Evolutionary conservation across 2,329 filamentous ascomycete species (phyloP).

Genomic region (Scedosporium aurantiacum): DNA sequence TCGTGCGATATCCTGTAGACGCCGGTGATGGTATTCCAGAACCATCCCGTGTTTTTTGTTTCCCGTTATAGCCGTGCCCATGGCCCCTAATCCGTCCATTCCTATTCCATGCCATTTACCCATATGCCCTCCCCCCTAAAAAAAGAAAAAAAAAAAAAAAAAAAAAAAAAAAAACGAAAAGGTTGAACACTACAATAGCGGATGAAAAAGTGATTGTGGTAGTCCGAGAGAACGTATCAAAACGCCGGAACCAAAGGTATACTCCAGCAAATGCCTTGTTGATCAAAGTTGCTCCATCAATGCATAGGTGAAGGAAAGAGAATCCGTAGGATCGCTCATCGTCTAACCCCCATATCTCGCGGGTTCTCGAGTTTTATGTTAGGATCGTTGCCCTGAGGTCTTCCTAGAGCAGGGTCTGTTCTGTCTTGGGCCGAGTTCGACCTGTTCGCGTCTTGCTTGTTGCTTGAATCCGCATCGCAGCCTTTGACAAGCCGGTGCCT

Average conservation of each 20-base stretch:
- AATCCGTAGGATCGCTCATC: not conserved
- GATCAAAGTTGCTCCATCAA: no score
- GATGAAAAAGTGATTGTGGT: not conserved
- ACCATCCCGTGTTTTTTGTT: not conserved
- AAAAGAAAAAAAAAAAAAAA: not conserved
- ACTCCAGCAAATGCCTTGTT: not conserved
- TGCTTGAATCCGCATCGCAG: constrained; percentile 28
- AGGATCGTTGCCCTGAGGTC: not conserved
- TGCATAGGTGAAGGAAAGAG: not conserved
- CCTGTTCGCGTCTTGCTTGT: not conserved
- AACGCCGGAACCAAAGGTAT: not conserved
- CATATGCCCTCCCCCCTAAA: not conserved
- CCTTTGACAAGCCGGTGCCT: constrained; percentile 55
- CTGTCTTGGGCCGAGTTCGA: not conserved
- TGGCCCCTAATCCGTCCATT: not conserved
- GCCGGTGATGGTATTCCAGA: not conserved
- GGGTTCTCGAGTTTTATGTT: not conserved
- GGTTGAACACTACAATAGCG: not conserved
- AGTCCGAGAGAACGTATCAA: not conserved
- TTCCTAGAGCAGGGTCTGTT: not conserved
- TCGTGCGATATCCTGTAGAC: not conserved
- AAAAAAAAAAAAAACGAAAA: constrained; percentile 3
- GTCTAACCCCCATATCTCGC: not conserved
- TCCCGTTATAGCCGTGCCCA: not conserved
- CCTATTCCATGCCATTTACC: not conserved